Base-by-base conservation (phyloP, 2,329 filamentous ascomycete species). In the Diaporthe citriasiana region DNA sequence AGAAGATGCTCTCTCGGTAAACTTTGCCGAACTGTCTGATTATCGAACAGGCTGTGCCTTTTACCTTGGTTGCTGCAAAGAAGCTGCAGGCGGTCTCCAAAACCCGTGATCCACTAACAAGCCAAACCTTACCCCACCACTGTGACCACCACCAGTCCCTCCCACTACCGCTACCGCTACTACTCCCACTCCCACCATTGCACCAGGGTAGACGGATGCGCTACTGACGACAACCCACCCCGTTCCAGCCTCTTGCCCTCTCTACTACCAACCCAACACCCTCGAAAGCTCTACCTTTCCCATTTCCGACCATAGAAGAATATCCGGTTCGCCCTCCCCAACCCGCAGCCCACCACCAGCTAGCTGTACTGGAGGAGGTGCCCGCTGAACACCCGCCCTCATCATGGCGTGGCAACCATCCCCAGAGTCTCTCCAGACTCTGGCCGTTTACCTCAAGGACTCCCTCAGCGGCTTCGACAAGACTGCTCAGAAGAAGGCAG, bases 371-470 rank as follows among this genome's bases (percentile, higher is more conserved):
- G 69, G 68, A 72, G 74, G 74, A 69, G 74, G 74, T 75, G 69
- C 63, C 55, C 63, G 74, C 72, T 75, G 60, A 57, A 72, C 74
- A 72, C 51, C 59, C 60, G 65, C 47, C 60, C 38, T 57, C 55
- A 76, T 47, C 82, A 98, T 98, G 95, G 91, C 93, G 84, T 99
- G 97, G 97, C 94, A 97, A 87, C 97, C 97, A 76, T 89, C 94
- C 81, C 91, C 93, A 80, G 94, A 95, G 88, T 95, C 93, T 83
- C 88, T 99, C 87, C 90, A 90, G 88, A 95, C 98, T 89, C 91
- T 99, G 78, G 93, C 95, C 78, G 90, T 92, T 81, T 98, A 92
- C 85, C 90, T 99, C 81, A 94, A 93, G 85, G 95, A 98, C 86
- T 98, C 97, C 57, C 88, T 98, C 80, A 97, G 94, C 82, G 93